Percentiles rank a stretch among this genome's conserved stretches.
Conservation (phyloP, 352 stramenopile species). For the Blastocystis sp. region DNA sequence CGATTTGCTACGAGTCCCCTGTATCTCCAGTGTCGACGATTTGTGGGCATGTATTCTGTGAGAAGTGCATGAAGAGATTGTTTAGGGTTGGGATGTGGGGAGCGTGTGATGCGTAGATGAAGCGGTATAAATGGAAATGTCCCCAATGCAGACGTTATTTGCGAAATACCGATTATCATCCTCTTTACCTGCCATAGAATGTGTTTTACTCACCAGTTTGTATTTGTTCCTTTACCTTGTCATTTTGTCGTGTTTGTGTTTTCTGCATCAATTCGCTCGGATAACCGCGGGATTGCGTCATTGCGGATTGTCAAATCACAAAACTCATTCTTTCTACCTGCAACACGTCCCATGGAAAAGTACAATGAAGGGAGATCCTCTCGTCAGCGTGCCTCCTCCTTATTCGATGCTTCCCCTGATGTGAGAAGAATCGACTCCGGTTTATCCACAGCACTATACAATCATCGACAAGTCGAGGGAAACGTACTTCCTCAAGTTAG, state of each 20-base stretch:
- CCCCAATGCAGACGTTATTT: slow-evolving; percentile 24
- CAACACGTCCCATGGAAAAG: slow-evolving; percentile 2
- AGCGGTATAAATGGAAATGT: slow-evolving; percentile 51
- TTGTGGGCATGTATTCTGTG: slow-evolving; percentile 59
- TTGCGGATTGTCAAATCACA: not conserved
- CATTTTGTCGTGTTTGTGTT: not conserved
- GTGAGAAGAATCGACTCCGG: not conserved
- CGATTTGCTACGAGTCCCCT: slow-evolving; percentile 32
- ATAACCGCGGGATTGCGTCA: slow-evolving; percentile 15
- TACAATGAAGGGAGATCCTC: not conserved
- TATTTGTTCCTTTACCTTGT: not conserved
- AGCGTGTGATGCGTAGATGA: not conserved
- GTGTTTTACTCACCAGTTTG: slow-evolving; percentile 4
- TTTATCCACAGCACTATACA: too few species aligned
- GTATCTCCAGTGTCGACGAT: slow-evolving; percentile 55
- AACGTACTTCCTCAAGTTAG: not conserved
- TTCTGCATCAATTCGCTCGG: not conserved
- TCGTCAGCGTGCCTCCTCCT: not conserved
- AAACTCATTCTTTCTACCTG: slow-evolving; percentile 2
- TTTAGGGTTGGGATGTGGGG: slow-evolving; percentile 8
- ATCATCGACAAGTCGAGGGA: slow-evolving; percentile 59
- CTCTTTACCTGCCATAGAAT: slow-evolving; percentile 28
- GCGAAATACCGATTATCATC: slow-evolving; percentile 24
- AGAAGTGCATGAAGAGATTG: slow-evolving; percentile 59
- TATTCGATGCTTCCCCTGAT: slow-evolving; percentile 1